These are phyloP conservation scores for Protostelium mycophagum DNA, from an alignment of 78 protist genomes.

Conservation along the genomic window DNA sequence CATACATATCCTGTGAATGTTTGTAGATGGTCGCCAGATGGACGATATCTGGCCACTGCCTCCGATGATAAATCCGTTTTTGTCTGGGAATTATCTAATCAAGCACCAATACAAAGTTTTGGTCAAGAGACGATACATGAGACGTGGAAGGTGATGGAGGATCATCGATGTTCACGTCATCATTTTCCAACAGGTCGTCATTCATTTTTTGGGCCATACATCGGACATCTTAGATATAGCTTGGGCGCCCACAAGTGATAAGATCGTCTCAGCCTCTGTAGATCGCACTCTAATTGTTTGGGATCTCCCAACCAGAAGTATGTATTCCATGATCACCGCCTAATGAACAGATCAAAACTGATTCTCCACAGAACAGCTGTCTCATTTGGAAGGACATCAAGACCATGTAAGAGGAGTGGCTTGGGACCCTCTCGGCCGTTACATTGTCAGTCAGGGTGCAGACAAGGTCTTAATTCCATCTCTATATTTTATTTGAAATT, in stretches of 20 bases:
- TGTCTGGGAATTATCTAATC: constrained; percentile 40
- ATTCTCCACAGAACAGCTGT: background rate
- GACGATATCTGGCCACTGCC: constrained; percentile 59
- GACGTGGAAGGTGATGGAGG: background rate
- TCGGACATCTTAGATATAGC: constrained; percentile 43
- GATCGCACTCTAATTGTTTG: constrained; percentile 59
- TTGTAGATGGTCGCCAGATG: constrained; percentile 48
- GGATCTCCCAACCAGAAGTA: constrained; percentile 25
- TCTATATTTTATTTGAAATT: too few species aligned
- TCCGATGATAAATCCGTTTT: constrained; percentile 42
- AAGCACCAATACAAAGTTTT: background rate
- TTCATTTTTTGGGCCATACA: constrained; percentile 26
- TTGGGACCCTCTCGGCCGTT: constrained; percentile 71
- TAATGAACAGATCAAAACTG: background rate
- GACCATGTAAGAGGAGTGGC: constrained; percentile 49
- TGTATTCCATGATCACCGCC: too few species aligned
- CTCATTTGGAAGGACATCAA: constrained; percentile 31
- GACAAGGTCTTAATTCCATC: too few species aligned
- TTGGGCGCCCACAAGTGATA: constrained; percentile 50
- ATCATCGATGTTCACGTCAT: background rate
- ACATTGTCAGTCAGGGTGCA: constrained; percentile 47
- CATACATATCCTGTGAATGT: constrained; percentile 51
- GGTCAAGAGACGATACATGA: constrained; percentile 1
- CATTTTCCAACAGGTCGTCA: background rate
- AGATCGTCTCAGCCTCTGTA: constrained; percentile 52